phyloP scores from a whole-genome alignment of 2,329 filamentous ascomycete species.

The Ilyonectria robusta region DNA sequence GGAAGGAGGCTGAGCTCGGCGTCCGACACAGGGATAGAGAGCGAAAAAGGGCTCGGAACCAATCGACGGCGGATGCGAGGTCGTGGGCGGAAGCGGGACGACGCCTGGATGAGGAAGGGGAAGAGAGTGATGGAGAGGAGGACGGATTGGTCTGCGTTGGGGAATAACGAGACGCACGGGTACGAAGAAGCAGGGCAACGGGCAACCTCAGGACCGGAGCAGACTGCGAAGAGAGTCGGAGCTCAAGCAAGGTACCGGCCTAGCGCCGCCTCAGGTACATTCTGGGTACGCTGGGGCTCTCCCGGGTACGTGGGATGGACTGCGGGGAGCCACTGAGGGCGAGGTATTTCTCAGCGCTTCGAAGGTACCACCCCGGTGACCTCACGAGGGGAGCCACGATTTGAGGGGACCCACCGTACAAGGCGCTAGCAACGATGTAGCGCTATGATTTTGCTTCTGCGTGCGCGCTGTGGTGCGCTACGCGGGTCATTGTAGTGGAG shows the following conservation, averaged over 20 bases:
- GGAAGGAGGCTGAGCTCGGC: conserved; percentile 13
- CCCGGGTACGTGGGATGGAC: background rate
- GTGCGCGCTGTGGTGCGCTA: conserved; percentile 13
- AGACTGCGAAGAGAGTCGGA: conserved; percentile 15
- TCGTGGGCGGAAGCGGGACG: conserved; percentile 14
- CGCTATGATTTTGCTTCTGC: conserved; percentile 3
- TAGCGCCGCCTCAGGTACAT: conserved; percentile 19
- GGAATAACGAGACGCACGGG: conserved; percentile 23
- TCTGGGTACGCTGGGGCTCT: conserved; percentile 5
- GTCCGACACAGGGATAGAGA: conserved; percentile 16
- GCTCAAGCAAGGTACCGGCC: conserved; percentile 30
- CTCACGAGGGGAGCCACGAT: conserved; percentile 16
- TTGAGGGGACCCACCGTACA: conserved; percentile 11
- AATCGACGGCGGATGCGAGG: conserved; percentile 22
- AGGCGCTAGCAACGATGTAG: conserved; percentile 26
- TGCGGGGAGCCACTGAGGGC: background rate
- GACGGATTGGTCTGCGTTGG: conserved; percentile 27
- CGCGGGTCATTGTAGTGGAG: conserved; percentile 22
- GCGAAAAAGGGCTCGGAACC: conserved; percentile 19
- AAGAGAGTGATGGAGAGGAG: conserved; percentile 20
- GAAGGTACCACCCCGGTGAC: conserved; percentile 18
- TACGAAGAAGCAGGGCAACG: conserved; percentile 28
- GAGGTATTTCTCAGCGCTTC: conserved; percentile 9
- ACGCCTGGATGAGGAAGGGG: conserved; percentile 11
- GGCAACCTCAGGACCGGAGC: conserved; percentile 9